Evolutionary conservation across 164 flowering plant species (phyloP), one percentile per base, ranked within the genome.

Genomic region (Vitis cinerea): DNA sequence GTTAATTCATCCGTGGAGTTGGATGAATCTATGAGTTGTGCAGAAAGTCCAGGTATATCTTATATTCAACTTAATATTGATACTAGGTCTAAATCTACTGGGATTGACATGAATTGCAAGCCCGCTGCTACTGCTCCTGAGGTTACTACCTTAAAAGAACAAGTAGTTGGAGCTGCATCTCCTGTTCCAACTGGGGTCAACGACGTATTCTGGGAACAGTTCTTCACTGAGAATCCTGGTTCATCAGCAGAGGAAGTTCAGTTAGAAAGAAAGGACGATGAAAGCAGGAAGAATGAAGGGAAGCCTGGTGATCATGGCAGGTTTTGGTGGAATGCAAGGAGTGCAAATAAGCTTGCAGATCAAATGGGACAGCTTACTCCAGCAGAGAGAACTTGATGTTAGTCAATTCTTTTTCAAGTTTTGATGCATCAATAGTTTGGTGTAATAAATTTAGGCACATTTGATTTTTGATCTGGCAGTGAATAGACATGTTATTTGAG

Each of bases 171-270:
- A 4, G 68, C 75, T 9, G 37, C 74, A 10, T 10, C 74, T 13
- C 37, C 62, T 55, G 79, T 29, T 8, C 71, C 75, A 44, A 71
- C 83, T 50, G 84, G 85, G 52, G 85, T 71, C 13, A 87, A 87
- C 72, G 91, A 87, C 71, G 83, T 83, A 16, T 88, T 88, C 74
- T 88, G 92, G 90, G 86, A 84, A 63, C 92, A 88, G 70, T 84
- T 88, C 67, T 75, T 88, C 78, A 88, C 92, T 10, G 91, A 87
- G 63, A 83, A 80, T 75, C 88, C 89, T 37, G 91, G 86, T 73
- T 81, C 85, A 58, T 69, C 82, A 47, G 80, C 59, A 8, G 83
- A 50, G 60, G 84, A 83, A 74, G 82, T 72, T 74, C 85, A 83
- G 60, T 80, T 78, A 10, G 82, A 77, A 66, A 80, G 82, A 62